Evolutionary conservation across 2,329 filamentous ascomycete species (phyloP).

Genomic region (Leptographium wingfieldii): DNA sequence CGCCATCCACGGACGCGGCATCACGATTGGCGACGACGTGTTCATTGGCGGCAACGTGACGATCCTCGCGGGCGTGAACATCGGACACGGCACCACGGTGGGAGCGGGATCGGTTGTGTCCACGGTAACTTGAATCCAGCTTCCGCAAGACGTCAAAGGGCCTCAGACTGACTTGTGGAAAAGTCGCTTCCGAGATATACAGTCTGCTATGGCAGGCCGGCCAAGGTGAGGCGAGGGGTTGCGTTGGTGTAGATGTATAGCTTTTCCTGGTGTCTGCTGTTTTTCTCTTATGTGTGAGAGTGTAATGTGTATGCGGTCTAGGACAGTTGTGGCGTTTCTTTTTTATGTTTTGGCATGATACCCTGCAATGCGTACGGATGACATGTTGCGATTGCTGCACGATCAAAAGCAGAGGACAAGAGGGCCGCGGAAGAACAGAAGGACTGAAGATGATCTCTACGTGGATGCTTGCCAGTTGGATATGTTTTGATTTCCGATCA

Average conservation of each 20-base stretch:
- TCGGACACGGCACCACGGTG: conserved; percentile 67
- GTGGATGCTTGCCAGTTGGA: neutral
- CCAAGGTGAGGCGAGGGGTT: conserved; percentile 11
- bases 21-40: conserved; percentile 75
- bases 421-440: neutral
- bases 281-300: neutral
- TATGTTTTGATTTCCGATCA: neutral
- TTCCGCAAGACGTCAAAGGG: neutral
- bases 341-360: conserved; percentile 13
- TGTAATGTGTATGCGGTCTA: conserved; percentile 2
- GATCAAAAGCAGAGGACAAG: conserved; percentile 1
- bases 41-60: conserved; percentile 69
- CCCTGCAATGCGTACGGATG: conserved; percentile 10
- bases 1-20: conserved; percentile 54
- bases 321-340: neutral
- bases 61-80: conserved; percentile 66
- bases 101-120: conserved; percentile 80
- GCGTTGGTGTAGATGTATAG: conserved; percentile 1
- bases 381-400: conserved; percentile 7
- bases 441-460: neutral
- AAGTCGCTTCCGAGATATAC: conserved; percentile 12
- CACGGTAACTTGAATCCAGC: conserved; percentile 33
- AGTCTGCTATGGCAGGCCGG: conserved; percentile 15
- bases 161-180: conserved; percentile 1
- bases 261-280: neutral